These are phyloP conservation scores for Rhodosporidiobolus sp. DNA, from an alignment of 768 basidiomycete species.

Conservation along the genomic window DNA sequence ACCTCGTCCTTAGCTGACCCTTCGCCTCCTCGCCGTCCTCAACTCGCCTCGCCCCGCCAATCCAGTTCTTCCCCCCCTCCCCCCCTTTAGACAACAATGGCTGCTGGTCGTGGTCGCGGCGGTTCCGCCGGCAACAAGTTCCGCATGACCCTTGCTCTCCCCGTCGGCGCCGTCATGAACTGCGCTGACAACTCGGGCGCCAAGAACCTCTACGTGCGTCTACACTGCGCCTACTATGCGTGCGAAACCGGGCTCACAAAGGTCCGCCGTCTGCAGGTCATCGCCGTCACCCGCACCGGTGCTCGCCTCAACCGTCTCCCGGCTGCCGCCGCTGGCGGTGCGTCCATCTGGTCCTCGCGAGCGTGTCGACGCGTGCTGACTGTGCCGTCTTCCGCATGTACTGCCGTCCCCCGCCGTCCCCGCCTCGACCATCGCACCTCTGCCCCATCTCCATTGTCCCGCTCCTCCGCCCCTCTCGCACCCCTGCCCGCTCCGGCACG, in stretches of 20 bases:
- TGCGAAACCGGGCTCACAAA: background rate
- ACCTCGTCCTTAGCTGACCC: slow-evolving; percentile 5
- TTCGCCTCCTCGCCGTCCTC: background rate
- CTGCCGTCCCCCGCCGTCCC: background rate
- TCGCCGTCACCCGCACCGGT: slow-evolving; percentile 93
- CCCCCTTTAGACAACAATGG: slow-evolving; percentile 35
- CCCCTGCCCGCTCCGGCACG: too few relatives aligned
- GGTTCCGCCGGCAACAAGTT: slow-evolving; percentile 90
- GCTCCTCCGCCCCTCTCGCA: too few relatives aligned
- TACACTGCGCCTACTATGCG: background rate
- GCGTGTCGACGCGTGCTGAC: background rate
- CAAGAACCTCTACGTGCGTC: slow-evolving; percentile 72
- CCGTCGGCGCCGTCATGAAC: slow-evolving; percentile 66
- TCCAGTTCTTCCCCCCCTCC: slow-evolving; percentile 16
- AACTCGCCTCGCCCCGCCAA: background rate
- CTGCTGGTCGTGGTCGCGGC: slow-evolving; percentile 50
- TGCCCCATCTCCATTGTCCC: too few relatives aligned
- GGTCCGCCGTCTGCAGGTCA: slow-evolving; percentile 54
- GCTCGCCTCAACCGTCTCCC: slow-evolving; percentile 95
- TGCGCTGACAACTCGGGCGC: slow-evolving; percentile 98
- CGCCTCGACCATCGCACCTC: too few relatives aligned
- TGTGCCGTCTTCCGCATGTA: background rate
- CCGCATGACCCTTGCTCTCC: slow-evolving; percentile 77
- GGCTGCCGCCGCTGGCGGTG: slow-evolving; percentile 60
- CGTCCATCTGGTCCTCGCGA: background rate